Conservation (phyloP, 2,329 filamentous ascomycete genomes). For the Allantophomopsis lycopodina region DNA sequence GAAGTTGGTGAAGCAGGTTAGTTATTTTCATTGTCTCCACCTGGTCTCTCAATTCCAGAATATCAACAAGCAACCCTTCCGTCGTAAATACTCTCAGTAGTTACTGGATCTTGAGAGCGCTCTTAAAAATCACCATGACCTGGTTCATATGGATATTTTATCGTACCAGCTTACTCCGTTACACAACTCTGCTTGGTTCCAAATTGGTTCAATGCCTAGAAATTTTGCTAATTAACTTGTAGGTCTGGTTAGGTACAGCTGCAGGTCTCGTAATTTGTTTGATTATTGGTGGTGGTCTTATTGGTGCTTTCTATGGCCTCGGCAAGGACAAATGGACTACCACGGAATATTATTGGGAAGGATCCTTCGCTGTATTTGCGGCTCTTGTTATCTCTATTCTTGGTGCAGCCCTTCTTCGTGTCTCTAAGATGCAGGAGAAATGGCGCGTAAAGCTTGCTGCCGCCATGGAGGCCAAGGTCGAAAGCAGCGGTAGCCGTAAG, state of each 20-base stretch:
- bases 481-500: slow-evolving; percentile 20
- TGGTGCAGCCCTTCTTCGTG: slow-evolving; percentile 65
- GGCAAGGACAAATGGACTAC: slow-evolving; percentile 52
- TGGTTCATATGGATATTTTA: too few species aligned
- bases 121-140: too few species aligned
- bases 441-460: slow-evolving; percentile 74
- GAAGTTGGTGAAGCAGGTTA: slow-evolving; percentile 47
- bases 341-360: slow-evolving; percentile 70
- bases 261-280: slow-evolving; percentile 40
- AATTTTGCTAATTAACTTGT: not conserved
- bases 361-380: slow-evolving; percentile 62
- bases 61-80: too few species aligned
- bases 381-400: slow-evolving; percentile 70
- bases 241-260: slow-evolving; percentile 44
- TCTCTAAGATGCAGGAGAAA: slow-evolving; percentile 75
- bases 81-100: too few species aligned
- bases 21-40: slow-evolving; percentile 4
- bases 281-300: slow-evolving; percentile 43
- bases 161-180: not conserved
- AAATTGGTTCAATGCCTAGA: too few species aligned
- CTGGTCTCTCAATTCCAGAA: not conserved
- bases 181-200: not conserved
- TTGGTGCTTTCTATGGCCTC: slow-evolving; percentile 52
- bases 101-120: too few species aligned
- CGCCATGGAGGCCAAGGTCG: slow-evolving; percentile 42